Evolutionary conservation across 2,329 filamentous ascomycete genomes (phyloP).

Genomic region (Aspergillus quadrilineatus): DNA sequence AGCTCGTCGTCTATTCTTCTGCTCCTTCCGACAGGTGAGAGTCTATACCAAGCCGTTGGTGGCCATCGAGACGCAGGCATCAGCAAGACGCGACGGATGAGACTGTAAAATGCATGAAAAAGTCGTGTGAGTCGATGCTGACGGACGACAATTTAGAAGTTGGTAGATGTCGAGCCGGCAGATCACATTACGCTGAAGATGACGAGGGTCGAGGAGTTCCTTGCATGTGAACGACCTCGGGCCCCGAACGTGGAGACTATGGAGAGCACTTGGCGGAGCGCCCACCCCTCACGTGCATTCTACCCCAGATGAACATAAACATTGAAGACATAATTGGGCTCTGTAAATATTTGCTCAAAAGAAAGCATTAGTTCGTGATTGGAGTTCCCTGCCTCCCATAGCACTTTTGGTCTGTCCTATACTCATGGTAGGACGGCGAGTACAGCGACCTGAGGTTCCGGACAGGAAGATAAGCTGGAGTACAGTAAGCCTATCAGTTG

Average conservation of each 20-base stretch:
- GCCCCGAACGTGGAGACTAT: slow-evolving; percentile 14
- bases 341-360: neutral
- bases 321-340: no score
- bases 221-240: slow-evolving; percentile 30
- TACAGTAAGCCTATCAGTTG: neutral
- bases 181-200: slow-evolving; percentile 14
- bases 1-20: slow-evolving; percentile 1
- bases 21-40: slow-evolving; percentile 16
- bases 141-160: slow-evolving; percentile 1
- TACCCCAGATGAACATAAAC: slow-evolving; percentile 10
- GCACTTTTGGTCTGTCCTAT: neutral
- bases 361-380: no score
- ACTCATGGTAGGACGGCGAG: neutral
- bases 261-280: neutral
- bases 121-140: neutral
- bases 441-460: neutral
- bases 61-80: slow-evolving; percentile 19
- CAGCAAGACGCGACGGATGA: slow-evolving; percentile 4
- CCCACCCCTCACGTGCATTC: slow-evolving; percentile 24
- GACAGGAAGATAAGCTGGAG: neutral
- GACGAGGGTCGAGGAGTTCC: slow-evolving; percentile 2
- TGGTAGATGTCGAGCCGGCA: slow-evolving; percentile 9
- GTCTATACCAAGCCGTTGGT: slow-evolving; percentile 16
- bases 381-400: neutral
- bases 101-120: neutral